These are phyloP conservation scores for Metarhizium robertsii DNA, from an alignment of 2,329 filamentous ascomycete genomes.

Conservation along the genomic window DNA sequence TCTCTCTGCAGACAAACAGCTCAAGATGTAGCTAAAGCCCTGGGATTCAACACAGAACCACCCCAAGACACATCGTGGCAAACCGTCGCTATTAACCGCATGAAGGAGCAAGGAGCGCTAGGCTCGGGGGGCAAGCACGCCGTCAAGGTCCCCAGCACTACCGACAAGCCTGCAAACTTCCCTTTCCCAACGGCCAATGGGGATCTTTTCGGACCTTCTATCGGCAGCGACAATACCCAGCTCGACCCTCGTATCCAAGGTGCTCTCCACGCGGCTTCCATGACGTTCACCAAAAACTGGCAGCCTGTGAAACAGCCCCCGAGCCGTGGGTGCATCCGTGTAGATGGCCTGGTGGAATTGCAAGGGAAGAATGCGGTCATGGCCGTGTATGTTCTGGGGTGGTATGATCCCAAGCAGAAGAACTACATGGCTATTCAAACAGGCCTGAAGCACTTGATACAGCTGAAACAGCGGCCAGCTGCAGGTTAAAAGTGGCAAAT, in stretches of 20 bases:
- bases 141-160: slow-evolving; percentile 13
- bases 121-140: slow-evolving; percentile 15
- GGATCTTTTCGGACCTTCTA: slow-evolving; percentile 17
- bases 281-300: slow-evolving; percentile 37
- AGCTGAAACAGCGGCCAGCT: slow-evolving; percentile 28
- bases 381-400: slow-evolving; percentile 41
- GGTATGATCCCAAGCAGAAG: slow-evolving; percentile 47
- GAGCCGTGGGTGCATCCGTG: slow-evolving; percentile 39
- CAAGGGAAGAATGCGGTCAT: slow-evolving; percentile 35
- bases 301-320: slow-evolving; percentile 31
- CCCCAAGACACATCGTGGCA: slow-evolving; percentile 22
- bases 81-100: slow-evolving; percentile 18
- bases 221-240: slow-evolving; percentile 18
- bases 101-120: slow-evolving; percentile 15
- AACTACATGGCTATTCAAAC: slow-evolving; percentile 33
- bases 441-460: slow-evolving; percentile 32
- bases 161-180: slow-evolving; percentile 15
- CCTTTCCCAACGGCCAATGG: slow-evolving; percentile 15
- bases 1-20: slow-evolving; percentile 37
- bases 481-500: slow-evolving; percentile 13
- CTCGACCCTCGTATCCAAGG: slow-evolving; percentile 25
- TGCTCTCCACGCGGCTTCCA: slow-evolving; percentile 22
- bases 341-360: slow-evolving; percentile 47
- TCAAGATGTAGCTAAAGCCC: slow-evolving; percentile 29
- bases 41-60: slow-evolving; percentile 30